These are phyloP conservation scores for Thelonectria discophora DNA, from an alignment of 2,329 filamentous ascomycete genomes.

Conservation along the genomic window DNA sequence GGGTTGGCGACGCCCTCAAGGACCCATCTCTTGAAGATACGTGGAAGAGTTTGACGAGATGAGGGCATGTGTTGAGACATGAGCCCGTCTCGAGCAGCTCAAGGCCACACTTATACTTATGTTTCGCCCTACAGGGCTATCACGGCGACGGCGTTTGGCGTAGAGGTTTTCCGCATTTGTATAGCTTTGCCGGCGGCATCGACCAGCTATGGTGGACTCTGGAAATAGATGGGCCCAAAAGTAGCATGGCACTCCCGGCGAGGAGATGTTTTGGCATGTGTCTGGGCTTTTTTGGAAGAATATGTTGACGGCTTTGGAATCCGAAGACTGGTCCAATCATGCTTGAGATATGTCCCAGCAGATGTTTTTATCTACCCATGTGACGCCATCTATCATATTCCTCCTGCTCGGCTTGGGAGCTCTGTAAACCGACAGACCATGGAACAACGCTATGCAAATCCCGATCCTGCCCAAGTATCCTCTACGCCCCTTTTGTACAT, in stretches of 20 bases:
- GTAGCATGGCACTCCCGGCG: constrained; percentile 16
- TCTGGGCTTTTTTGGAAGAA: background rate
- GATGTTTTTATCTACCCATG: background rate
- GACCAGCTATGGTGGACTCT: background rate
- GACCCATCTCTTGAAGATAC: constrained; percentile 46
- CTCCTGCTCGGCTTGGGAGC: too few relatives aligned
- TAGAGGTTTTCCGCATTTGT: constrained; percentile 1
- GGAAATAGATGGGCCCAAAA: constrained; percentile 25
- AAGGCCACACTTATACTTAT: constrained; percentile 1
- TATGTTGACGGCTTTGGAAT: background rate
- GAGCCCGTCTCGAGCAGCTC: background rate
- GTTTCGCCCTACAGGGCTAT: constrained; percentile 25
- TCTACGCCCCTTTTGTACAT: background rate
- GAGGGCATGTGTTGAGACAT: constrained; percentile 9
- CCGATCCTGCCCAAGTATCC: background rate
- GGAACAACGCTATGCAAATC: background rate
- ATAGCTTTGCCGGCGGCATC: constrained; percentile 6
- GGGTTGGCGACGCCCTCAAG: constrained; percentile 59
- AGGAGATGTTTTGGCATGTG: constrained; percentile 13
- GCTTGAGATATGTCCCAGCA: background rate
- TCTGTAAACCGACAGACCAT: too few relatives aligned
- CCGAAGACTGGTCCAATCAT: background rate
- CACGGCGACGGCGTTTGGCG: constrained; percentile 29
- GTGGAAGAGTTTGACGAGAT: constrained; percentile 43
- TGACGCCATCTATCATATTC: too few relatives aligned